Base-by-base conservation (phyloP, 2,329 filamentous ascomycete species). In the Ophiostoma fasciatum region DNA sequence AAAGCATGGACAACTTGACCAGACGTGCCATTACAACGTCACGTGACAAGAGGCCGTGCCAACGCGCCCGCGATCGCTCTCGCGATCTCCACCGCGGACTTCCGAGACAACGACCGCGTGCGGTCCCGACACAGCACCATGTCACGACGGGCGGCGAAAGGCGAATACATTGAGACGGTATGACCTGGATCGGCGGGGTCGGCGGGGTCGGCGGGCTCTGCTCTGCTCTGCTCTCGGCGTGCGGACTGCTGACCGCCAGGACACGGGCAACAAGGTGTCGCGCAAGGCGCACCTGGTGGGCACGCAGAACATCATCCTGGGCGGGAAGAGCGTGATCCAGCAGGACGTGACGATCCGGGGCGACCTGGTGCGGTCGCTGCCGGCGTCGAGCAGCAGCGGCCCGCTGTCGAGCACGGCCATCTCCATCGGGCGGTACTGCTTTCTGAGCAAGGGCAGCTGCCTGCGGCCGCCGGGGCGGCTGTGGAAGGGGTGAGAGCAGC, bases 251-350 rank as follows among this genome's bases (percentile, higher is more conserved):
- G 18, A 22, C 13, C 19, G 18, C 5, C 47, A 93, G 87, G 88
- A 96, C 61, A 94, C 87, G 3, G 90, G 90, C 47, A 98, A 98
- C 71, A 96, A 96, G 63, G 90, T 98, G 50, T 88, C 87, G 27
- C 83, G 90, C 46, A 84, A 84, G 48, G 82, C 84, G 43, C 78
- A 80, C 53, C 83, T 98, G 48, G 82, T 93, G 51, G 90, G 90
- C 50, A 94, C 88, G 17, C 85, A 93, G 49, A 93, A 96, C 61
- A 96, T 98, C 60, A 94, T 94, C 59, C 79, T 98, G 2, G 90
- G 85, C 48, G 90, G 90, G 44, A 93, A 84, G 60, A 93, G 87
- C 1, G 84, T 96, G 43, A 93, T 98, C 52, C 85, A 94, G 66
- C 80, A 85, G 43, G 87, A 94, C 52, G 88, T 85, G 49, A 85